Percentiles rank a stretch among this genome's conserved stretches.
Conservation (phyloP, 495 filamentous ascomycete species). For the Parachaetomium inaequale region DNA sequence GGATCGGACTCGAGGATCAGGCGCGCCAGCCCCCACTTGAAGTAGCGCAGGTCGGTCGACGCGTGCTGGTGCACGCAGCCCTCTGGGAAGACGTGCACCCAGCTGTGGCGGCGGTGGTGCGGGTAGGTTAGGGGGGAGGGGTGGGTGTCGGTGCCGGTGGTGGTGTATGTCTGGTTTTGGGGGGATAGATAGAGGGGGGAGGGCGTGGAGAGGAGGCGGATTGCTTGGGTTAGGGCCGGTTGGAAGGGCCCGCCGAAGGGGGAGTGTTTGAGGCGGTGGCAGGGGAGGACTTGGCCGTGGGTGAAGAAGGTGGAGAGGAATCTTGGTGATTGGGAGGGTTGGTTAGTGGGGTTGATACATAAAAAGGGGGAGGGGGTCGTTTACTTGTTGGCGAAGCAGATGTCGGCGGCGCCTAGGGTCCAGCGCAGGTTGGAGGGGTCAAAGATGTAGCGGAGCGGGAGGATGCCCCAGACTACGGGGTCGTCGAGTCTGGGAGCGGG, state of each 20-base stretch:
- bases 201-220: slow-evolving; percentile 70
- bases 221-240: slow-evolving; percentile 78
- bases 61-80: slow-evolving; percentile 88
- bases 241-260: slow-evolving; percentile 76
- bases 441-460: slow-evolving; percentile 68
- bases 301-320: slow-evolving; percentile 66
- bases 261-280: slow-evolving; percentile 75
- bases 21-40: slow-evolving; percentile 92
- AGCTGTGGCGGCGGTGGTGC: slow-evolving; percentile 56
- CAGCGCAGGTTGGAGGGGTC: slow-evolving; percentile 74
- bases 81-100: slow-evolving; percentile 96
- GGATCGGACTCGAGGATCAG: slow-evolving; percentile 83
- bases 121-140: slow-evolving; percentile 54
- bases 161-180: slow-evolving; percentile 54
- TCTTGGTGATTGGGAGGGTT: slow-evolving; percentile 33
- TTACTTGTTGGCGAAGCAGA: slow-evolving; percentile 75
- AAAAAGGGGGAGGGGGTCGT: slow-evolving; percentile 2
- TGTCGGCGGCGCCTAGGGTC: slow-evolving; percentile 86
- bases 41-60: slow-evolving; percentile 79
- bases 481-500: slow-evolving; percentile 71
- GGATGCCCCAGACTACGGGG: slow-evolving; percentile 84
- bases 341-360: neutral
- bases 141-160: slow-evolving; percentile 55
- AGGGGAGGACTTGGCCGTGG: slow-evolving; percentile 84
- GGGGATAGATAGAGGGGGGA: slow-evolving; percentile 18